Conservation (phyloP, 805 yeast species). For the Metschnikowia arizonensis region DNA sequence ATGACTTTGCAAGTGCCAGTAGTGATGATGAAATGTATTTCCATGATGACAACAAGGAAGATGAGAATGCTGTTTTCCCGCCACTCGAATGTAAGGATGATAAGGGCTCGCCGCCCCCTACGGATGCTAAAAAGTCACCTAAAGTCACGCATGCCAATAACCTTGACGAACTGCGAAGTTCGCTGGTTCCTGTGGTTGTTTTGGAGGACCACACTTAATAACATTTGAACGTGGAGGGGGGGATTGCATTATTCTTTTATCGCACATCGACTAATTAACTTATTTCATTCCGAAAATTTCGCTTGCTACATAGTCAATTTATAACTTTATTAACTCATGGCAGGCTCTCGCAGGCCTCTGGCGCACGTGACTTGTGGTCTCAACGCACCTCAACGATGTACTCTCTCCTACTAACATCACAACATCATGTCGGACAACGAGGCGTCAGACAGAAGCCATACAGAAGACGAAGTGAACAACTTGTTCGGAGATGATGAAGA, state of each 20-base stretch:
- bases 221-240: neutral
- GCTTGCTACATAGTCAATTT: neutral
- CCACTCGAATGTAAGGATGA: neutral
- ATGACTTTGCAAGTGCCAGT: constrained; percentile 16
- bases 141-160: neutral
- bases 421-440: constrained; percentile 27
- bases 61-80: neutral
- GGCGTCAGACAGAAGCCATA: constrained; percentile 14
- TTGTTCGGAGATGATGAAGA: constrained; percentile 33
- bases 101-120: neutral
- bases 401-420: neutral
- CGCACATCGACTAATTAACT: neutral
- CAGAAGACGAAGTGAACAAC: constrained; percentile 30
- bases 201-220: constrained; percentile 5
- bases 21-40: constrained; percentile 16
- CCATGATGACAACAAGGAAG: constrained; percentile 1
- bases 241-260: neutral
- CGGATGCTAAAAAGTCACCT: neutral
- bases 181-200: constrained; percentile 8
- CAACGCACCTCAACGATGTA: constrained; percentile 1
- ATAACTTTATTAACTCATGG: neutral
- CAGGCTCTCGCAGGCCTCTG: neutral
- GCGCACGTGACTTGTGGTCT: constrained; percentile 11
- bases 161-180: constrained; percentile 3
- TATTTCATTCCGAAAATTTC: neutral